Conservation (phyloP, 2,329 filamentous ascomycete species). For the Chlorencoelia australis region DNA sequence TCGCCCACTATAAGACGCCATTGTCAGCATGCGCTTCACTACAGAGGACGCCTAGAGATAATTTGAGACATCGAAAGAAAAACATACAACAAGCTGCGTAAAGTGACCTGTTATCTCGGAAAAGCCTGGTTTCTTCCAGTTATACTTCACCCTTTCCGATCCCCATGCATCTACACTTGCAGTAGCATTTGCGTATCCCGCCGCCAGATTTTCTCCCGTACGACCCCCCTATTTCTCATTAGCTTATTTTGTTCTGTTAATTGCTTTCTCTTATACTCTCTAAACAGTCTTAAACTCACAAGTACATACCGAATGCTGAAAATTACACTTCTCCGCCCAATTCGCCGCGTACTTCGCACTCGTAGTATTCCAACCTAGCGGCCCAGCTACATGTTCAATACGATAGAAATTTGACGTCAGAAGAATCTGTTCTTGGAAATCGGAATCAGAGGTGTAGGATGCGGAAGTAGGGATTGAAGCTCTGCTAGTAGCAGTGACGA, state of each 20-base stretch:
- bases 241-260: too few species aligned
- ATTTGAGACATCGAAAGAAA: too few species aligned
- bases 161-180: slow-evolving; percentile 58
- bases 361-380: slow-evolving; percentile 54
- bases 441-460: slow-evolving; percentile 32
- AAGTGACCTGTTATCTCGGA: slow-evolving; percentile 56
- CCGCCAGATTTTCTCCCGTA: slow-evolving; percentile 66
- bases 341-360: slow-evolving; percentile 43
- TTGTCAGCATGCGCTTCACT: too few species aligned
- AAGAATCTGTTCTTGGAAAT: slow-evolving; percentile 45
- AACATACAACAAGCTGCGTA: slow-evolving; percentile 61
- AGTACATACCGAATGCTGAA: slow-evolving; percentile 41
- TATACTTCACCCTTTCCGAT: slow-evolving; percentile 45
- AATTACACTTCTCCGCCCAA: slow-evolving; percentile 39
- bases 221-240: slow-evolving; percentile 50
- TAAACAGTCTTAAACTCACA: too few species aligned
- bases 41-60: too few species aligned
- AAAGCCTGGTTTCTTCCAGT: slow-evolving; percentile 49
- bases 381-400: slow-evolving; percentile 46
- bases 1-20: too few species aligned
- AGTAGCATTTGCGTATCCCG: slow-evolving; percentile 51
- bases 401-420: slow-evolving; percentile 59
- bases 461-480: slow-evolving; percentile 14
- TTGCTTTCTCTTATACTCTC: too few species aligned
- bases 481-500: too few species aligned